Percentiles rank a stretch among this genome's conserved stretches.
phyloP scores from a whole-genome alignment of 768 basidiomycete species.

The Suillus weaverae region DNA sequence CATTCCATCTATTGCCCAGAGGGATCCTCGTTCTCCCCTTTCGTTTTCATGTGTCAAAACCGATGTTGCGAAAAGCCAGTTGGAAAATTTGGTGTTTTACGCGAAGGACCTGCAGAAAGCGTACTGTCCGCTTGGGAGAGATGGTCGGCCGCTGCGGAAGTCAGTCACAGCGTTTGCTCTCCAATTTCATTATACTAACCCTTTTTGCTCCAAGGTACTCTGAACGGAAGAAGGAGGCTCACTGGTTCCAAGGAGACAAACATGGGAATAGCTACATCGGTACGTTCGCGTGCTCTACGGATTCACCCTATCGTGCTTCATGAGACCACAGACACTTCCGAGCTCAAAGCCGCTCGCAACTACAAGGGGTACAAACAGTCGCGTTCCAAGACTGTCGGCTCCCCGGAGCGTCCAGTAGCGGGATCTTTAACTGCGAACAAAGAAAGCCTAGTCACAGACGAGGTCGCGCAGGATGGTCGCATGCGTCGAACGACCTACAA shows the following conservation, averaged over 20 bases:
- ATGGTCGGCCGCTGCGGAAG: conserved; percentile 65
- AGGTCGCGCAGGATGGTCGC: conserved; percentile 40
- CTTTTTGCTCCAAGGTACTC: conserved; percentile 47
- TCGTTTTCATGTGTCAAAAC: conserved; percentile 66
- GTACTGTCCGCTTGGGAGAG: conserved; percentile 55
- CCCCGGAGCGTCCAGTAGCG: conserved; percentile 28
- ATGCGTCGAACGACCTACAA: conserved; percentile 40
- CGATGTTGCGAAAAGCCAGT: conserved; percentile 53
- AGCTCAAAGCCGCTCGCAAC: conserved; percentile 20
- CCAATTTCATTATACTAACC: not conserved
- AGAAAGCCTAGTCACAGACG: conserved; percentile 39
- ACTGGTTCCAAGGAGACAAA: conserved; percentile 63
- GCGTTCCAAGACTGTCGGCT: conserved; percentile 3
- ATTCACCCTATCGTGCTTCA: conserved; percentile 5
- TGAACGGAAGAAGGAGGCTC: conserved; percentile 48
- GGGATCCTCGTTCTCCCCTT: conserved; percentile 59
- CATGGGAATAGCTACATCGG: conserved; percentile 59
- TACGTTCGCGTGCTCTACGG: conserved; percentile 27
- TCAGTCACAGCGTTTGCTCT: conserved; percentile 31
- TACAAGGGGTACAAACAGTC: conserved; percentile 11
- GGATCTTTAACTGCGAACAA: conserved; percentile 32
- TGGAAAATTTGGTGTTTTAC: conserved; percentile 48
- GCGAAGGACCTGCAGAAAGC: conserved; percentile 43
- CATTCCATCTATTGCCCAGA: conserved; percentile 44
- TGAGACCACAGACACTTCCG: conserved; percentile 21